Conservation (phyloP, 2,329 filamentous ascomycete species). For the Peltaster fructicola region DNA sequence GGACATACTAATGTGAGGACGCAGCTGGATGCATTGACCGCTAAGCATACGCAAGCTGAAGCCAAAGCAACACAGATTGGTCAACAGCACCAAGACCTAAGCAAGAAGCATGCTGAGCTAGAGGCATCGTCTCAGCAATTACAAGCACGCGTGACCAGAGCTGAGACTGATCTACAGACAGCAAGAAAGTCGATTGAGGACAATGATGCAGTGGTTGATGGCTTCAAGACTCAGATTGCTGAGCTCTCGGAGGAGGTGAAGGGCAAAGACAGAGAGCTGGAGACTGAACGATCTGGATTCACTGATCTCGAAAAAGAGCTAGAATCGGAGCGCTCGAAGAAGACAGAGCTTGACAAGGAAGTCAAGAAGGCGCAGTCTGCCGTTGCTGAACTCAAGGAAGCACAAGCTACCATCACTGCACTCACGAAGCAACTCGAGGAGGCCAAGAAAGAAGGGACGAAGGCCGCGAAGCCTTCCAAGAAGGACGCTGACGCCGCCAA, state of each 20-base stretch:
- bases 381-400: slow-evolving; percentile 1
- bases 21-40: slow-evolving; percentile 18
- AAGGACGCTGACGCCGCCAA: slow-evolving; percentile 5
- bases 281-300: slow-evolving; percentile 14
- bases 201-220: slow-evolving; percentile 19
- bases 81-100: slow-evolving; percentile 9
- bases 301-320: slow-evolving; percentile 16
- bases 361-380: slow-evolving; percentile 5
- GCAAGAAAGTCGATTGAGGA: slow-evolving; percentile 21
- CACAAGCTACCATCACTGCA: not conserved
- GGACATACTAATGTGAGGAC: slow-evolving; percentile 13
- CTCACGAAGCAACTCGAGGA: slow-evolving; percentile 1
- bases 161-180: slow-evolving; percentile 9
- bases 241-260: slow-evolving; percentile 15
- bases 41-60: no score
- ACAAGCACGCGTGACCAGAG: slow-evolving; percentile 5
- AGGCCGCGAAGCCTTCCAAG: slow-evolving; percentile 3
- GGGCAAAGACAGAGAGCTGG: slow-evolving; percentile 15
- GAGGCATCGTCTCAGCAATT: slow-evolving; percentile 5
- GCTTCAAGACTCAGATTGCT: slow-evolving; percentile 9
- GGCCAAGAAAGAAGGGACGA: slow-evolving; percentile 2
- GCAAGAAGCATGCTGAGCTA: slow-evolving; percentile 7
- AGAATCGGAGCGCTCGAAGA: no score
- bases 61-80: slow-evolving; percentile 9
- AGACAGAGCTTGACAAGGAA: slow-evolving; percentile 8